Percentiles rank a stretch among this genome's conserved stretches.
Evolutionary conservation across 371 early-diverging fungal genomes (phyloP).

Genomic region (Antonospora locustae): DNA sequence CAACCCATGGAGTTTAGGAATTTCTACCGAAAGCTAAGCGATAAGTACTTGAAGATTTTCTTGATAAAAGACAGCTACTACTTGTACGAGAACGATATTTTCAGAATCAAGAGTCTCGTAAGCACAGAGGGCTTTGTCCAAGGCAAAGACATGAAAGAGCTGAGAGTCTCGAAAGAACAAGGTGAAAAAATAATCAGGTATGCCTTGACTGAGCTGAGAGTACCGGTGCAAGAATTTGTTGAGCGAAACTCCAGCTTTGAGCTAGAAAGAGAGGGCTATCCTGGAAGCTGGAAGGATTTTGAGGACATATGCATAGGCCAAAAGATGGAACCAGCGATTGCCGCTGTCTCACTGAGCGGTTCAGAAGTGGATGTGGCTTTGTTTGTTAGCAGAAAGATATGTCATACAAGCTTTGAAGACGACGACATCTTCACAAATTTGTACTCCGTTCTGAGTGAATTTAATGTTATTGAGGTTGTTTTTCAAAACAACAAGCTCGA

Average conservation of each 20-base stretch:
- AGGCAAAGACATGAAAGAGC: neutral
- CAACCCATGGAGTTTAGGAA: conserved; percentile 15
- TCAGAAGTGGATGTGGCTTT: conserved; percentile 10
- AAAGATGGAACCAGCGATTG: conserved; percentile 25
- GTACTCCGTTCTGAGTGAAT: conserved; percentile 30
- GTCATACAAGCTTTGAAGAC: conserved; percentile 39
- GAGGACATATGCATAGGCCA: conserved; percentile 40
- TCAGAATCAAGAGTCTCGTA: neutral
- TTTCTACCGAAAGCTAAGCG: conserved; percentile 20
- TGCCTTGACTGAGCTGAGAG: conserved; percentile 8
- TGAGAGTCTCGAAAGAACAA: conserved; percentile 7
- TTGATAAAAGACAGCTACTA: conserved; percentile 11
- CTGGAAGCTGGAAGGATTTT: conserved; percentile 51
- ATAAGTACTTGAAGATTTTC: conserved; percentile 31
- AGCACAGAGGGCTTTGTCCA: neutral
- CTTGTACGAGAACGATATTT: conserved; percentile 21
- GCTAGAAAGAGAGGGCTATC: conserved; percentile 37
- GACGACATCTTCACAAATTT: conserved; percentile 51
- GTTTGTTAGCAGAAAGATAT: conserved; percentile 18
- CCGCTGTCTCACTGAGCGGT: conserved; percentile 19
- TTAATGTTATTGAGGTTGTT: conserved; percentile 50
- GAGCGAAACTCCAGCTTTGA: conserved; percentile 8
- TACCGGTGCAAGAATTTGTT: conserved; percentile 48
- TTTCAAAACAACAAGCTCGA: conserved; percentile 27
- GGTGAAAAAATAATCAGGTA: conserved; percentile 26